Conservation (phyloP, 1,284 basidiomycete genomes). For the Ustilago crameri region DNA sequence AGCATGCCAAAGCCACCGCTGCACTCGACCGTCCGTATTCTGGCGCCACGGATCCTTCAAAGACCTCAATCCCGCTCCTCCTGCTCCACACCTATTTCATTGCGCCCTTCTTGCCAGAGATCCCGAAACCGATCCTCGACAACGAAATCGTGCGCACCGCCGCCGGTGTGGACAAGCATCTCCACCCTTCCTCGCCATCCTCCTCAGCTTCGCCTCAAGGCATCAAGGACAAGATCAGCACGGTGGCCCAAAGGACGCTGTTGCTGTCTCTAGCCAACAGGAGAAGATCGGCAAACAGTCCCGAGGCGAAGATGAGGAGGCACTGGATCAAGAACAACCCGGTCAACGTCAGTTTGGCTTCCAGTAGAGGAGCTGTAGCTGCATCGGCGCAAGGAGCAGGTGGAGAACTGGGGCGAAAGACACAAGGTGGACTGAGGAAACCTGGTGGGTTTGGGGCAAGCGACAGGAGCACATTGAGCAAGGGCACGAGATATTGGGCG, state of each 20-base stretch:
- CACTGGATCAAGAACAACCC: slow-evolving; percentile 45
- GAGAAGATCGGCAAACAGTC: slow-evolving; percentile 21
- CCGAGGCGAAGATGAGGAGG: slow-evolving; percentile 35
- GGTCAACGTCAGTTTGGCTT: slow-evolving; percentile 38
- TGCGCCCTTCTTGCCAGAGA: slow-evolving; percentile 54
- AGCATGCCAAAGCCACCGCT: slow-evolving; percentile 41
- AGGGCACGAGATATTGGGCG: slow-evolving; percentile 49
- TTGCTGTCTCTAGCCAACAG: slow-evolving; percentile 39
- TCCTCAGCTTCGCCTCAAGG: not conserved
- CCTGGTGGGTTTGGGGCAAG: slow-evolving; percentile 28
- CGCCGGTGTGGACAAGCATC: slow-evolving; percentile 29
- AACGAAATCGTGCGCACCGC: slow-evolving; percentile 27
- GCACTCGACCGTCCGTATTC: slow-evolving; percentile 29
- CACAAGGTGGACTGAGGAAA: not conserved
- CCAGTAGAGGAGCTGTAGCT: not conserved
- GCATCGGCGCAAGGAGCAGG: not conserved
- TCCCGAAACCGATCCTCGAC: slow-evolving; percentile 30
- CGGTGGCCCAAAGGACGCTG: slow-evolving; percentile 35
- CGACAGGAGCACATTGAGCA: slow-evolving; percentile 25
- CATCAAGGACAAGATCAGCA: slow-evolving; percentile 22
- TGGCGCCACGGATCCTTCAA: slow-evolving; percentile 17
- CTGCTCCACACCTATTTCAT: slow-evolving; percentile 61
- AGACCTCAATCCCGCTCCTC: slow-evolving; percentile 45
- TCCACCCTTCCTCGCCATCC: slow-evolving; percentile 9
- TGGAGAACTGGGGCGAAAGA: not conserved